A percentile compares a stretch with the other conserved stretches of the same genome.
Evolutionary conservation across 495 filamentous ascomycete genomes (phyloP).

Genomic region (Penicillium soppii): DNA sequence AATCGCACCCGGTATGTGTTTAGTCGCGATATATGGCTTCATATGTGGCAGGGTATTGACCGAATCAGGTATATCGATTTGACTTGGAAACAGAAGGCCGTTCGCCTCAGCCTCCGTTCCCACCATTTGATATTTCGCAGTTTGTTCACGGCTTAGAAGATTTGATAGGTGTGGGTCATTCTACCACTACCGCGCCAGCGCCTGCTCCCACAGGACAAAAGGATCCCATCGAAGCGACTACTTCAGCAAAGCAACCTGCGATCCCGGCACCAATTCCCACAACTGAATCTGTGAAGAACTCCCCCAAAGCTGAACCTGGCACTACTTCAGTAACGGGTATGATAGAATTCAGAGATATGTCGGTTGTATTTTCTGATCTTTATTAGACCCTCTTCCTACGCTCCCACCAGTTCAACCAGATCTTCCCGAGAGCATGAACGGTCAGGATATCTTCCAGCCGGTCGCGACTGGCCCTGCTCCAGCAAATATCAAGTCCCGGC

Average conservation of each 20-base stretch:
- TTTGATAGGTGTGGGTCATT: slow-evolving; percentile 17
- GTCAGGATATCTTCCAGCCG: slow-evolving; percentile 54
- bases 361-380: slow-evolving; percentile 1
- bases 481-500: slow-evolving; percentile 45
- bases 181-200: slow-evolving; percentile 7
- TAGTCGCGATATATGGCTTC: not conserved
- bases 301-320: not conserved
- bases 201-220: not conserved
- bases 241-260: not conserved
- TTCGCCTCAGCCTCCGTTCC: slow-evolving; percentile 38
- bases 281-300: not conserved
- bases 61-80: slow-evolving; percentile 35
- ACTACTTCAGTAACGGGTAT: not conserved
- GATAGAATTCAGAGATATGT: not conserved
- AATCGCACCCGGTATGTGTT: slow-evolving; percentile 34
- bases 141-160: slow-evolving; percentile 26
- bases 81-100: slow-evolving; percentile 43
- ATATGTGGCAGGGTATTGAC: slow-evolving; percentile 6
- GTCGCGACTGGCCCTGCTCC: slow-evolving; percentile 61
- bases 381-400: slow-evolving; percentile 3
- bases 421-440: slow-evolving; percentile 22
- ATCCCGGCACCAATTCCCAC: not conserved
- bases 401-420: not conserved
- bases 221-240: not conserved
- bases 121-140: slow-evolving; percentile 17